Base-by-base conservation (phyloP, 805 yeast genomes). In the Saturnispora besseyi region DNA sequence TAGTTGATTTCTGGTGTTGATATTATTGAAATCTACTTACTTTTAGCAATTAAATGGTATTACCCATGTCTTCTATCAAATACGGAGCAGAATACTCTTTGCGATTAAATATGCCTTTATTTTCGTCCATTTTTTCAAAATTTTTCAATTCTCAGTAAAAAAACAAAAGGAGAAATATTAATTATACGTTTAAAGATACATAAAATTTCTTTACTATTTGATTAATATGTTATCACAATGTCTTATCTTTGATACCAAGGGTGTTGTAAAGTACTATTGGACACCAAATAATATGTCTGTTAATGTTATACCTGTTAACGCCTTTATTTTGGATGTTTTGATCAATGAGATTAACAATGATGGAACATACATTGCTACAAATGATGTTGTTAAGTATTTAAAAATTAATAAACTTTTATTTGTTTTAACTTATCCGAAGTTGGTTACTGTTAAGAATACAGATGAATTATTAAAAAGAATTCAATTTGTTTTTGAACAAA, bases 271-370 rank as follows among this genome's bases (percentile, higher is more conserved):
- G 8, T 41, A 22, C 18, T 10, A 32, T 15, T 47, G 50, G 50
- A 26, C 41, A 7, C 38, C 41, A 22, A 10, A 10, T 5, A 24
- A 29, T 18, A 34, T 18, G 36, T 28, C 32, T 12, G 33, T 37
- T 8, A 26, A 36, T 15, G 30, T 36, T 29, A 11, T 36, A 4
- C 41, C 41, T 13, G 30, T 45, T 21, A 78, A 78, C 56, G 61
- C 73, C 8, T 68, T 81, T 38, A 70, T 81, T 42, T 64, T 74
- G n/a, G 72, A 71, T 36, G 71, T 71, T 24, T 68, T 79, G 55
- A 72, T 81, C 50, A 64, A 72, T 5, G 72, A 70, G 49, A 58
- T 41, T 59, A 59, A 62, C 5, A 56, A 52, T 13, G 60, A 51
- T 44, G 61, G 61, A 18, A 53, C 59, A 6, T 58, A 51, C 41